phyloP scores from a whole-genome alignment of 768 basidiomycete genomes.

The Mycena capillaripes region DNA sequence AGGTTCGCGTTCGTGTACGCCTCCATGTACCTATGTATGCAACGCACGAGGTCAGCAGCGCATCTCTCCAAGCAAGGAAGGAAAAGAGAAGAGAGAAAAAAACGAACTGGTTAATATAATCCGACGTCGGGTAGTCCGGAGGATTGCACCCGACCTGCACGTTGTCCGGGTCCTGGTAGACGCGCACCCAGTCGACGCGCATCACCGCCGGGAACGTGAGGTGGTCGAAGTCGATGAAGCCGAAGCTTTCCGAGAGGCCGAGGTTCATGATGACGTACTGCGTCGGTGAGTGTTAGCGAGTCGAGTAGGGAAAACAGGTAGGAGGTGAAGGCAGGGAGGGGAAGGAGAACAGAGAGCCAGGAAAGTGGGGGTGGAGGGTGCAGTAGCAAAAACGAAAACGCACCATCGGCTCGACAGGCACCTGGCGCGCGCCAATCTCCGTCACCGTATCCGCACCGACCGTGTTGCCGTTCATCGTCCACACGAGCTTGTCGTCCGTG shows the following conservation, averaged over 20 bases:
- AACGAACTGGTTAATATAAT: constrained; percentile 75
- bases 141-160: constrained; percentile 84
- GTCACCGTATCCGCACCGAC: constrained; percentile 72
- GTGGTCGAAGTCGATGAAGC: constrained; percentile 74
- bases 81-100: background rate
- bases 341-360: background rate
- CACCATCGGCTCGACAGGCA: constrained; percentile 92
- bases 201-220: constrained; percentile 76
- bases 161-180: constrained; percentile 76
- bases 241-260: constrained; percentile 88
- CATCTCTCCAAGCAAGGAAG: background rate
- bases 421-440: constrained; percentile 74
- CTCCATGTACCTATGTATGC: constrained; percentile 56
- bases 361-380: background rate
- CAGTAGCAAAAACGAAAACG: constrained; percentile 34
- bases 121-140: constrained; percentile 72
- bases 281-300: constrained; percentile 51
- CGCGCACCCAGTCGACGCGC: constrained; percentile 68
- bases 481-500: constrained; percentile 72
- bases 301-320: background rate
- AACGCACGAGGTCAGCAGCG: background rate
- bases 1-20: constrained; percentile 70
- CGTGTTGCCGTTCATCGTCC: constrained; percentile 82
- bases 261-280: constrained; percentile 89
- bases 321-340: background rate